Evolutionary conservation across 371 early-diverging fungal species (phyloP).

Genomic region (Mortierella sp.): DNA sequence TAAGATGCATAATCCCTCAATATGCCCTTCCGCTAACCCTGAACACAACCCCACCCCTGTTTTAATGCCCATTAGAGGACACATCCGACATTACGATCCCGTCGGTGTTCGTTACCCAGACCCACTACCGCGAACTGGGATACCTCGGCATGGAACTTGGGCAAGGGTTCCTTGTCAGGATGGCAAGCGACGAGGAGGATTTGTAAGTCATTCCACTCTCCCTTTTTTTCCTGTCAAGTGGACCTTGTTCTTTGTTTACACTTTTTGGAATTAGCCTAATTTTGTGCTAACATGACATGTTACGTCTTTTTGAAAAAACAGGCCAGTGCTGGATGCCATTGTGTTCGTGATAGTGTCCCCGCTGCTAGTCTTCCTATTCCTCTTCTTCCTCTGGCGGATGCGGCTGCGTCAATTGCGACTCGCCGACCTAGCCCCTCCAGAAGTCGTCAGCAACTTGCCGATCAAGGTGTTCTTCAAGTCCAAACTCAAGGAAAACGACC

Average conservation of each 20-base stretch:
- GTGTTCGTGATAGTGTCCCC: conserved; percentile 79
- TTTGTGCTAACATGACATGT: background rate
- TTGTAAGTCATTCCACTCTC: conserved; percentile 23
- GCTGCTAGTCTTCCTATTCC: conserved; percentile 75
- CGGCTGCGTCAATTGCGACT: conserved; percentile 70
- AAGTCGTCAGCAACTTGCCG: conserved; percentile 73
- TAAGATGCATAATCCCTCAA: background rate
- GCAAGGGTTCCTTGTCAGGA: conserved; percentile 61
- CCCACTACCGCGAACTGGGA: conserved; percentile 68
- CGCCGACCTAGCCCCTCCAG: conserved; percentile 75
- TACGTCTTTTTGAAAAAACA: conserved; percentile 1
- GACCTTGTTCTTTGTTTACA: background rate
- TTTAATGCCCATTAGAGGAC: conserved; percentile 63
- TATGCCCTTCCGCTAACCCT: background rate
- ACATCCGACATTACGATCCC: conserved; percentile 82
- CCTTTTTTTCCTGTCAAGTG: background rate
- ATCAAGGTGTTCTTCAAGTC: conserved; percentile 69
- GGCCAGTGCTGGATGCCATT: conserved; percentile 80
- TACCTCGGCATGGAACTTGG: conserved; percentile 60
- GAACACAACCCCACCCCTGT: background rate
- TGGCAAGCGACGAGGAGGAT: conserved; percentile 56
- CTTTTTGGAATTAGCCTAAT: background rate
- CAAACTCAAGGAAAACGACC: conserved; percentile 72
- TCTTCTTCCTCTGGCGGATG: conserved; percentile 76
- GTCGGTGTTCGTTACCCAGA: conserved; percentile 79